Evolutionary conservation across 306 rosid genomes (phyloP).

Genomic region (Sechiopsis laciniata): DNA sequence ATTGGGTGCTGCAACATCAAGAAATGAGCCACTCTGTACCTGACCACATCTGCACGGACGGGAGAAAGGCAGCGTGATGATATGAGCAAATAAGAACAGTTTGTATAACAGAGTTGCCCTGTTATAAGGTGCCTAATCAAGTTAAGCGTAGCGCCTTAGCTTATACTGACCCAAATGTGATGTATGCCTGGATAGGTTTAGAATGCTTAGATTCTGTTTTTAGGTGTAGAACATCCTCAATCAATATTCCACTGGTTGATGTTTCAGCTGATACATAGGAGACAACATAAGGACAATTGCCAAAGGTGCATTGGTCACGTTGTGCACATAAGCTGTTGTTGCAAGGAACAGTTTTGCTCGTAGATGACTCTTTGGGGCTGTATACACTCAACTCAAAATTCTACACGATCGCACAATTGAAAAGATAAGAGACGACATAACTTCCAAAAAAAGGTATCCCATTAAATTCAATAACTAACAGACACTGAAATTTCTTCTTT

Average conservation of each 20-base stretch:
- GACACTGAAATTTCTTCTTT: not conserved
- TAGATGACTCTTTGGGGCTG: slow-evolving; percentile 67
- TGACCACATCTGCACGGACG: slow-evolving; percentile 68
- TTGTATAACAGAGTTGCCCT: not conserved
- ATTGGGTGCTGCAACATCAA: slow-evolving; percentile 89
- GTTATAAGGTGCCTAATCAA: not conserved
- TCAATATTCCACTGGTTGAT: slow-evolving; percentile 70
- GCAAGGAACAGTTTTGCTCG: slow-evolving; percentile 75
- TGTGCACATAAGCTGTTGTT: slow-evolving; percentile 54
- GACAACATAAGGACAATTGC: slow-evolving; percentile 78
- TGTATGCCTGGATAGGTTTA: slow-evolving; percentile 56
- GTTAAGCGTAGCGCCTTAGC: slow-evolving; percentile 6
- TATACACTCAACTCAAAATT: slow-evolving; percentile 69
- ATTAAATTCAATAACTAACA: not conserved
- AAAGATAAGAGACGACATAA: not conserved
- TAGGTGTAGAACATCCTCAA: slow-evolving; percentile 79
- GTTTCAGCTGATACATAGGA: slow-evolving; percentile 87
- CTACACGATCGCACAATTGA: slow-evolving; percentile 31
- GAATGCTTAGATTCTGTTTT: slow-evolving; percentile 46
- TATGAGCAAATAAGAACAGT: not conserved
- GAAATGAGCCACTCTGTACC: slow-evolving; percentile 85
- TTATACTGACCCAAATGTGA: slow-evolving; percentile 74
- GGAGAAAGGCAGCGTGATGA: not conserved
- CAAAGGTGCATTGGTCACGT: slow-evolving; percentile 52
- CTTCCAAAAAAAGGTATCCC: not conserved